phyloP scores from a whole-genome alignment of 768 basidiomycete genomes.

The Cyclocybe aegerita region DNA sequence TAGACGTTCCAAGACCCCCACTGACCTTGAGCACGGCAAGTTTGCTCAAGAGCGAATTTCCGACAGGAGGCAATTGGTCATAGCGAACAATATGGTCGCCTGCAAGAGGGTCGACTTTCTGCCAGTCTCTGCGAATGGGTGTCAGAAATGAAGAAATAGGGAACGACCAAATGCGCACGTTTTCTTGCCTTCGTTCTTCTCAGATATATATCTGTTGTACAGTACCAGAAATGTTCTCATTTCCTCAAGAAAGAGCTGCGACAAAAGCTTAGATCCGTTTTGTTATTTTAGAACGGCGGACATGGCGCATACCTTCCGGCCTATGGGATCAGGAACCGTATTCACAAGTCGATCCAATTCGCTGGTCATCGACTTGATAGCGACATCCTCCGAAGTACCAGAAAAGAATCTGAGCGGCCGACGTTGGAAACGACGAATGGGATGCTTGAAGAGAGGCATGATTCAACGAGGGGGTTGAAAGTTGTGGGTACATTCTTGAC shows the following conservation, averaged over 20 bases:
- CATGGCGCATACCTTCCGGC: slow-evolving; percentile 50
- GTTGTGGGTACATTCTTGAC: too few species aligned
- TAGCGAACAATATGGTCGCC: slow-evolving; percentile 73
- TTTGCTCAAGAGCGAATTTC: slow-evolving; percentile 64
- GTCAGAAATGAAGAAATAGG: slow-evolving; percentile 68
- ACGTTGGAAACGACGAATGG: slow-evolving; percentile 34
- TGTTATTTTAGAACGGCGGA: not conserved
- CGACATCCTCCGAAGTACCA: slow-evolving; percentile 43
- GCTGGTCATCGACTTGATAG: slow-evolving; percentile 60
- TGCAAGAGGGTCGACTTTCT: slow-evolving; percentile 67
- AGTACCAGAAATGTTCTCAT: slow-evolving; percentile 86
- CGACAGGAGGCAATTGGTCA: slow-evolving; percentile 52
- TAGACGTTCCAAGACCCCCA: slow-evolving; percentile 84
- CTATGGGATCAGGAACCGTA: slow-evolving; percentile 52
- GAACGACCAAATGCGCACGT: slow-evolving; percentile 50
- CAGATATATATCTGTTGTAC: slow-evolving; percentile 76
- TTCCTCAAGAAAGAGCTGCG: slow-evolving; percentile 66
- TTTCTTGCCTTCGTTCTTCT: slow-evolving; percentile 65
- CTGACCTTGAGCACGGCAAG: slow-evolving; percentile 87
- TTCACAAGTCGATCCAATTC: slow-evolving; percentile 69
- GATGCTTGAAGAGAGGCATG: slow-evolving; percentile 39
- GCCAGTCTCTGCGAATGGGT: slow-evolving; percentile 55
- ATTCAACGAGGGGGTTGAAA: not conserved
- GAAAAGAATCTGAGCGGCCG: slow-evolving; percentile 40
- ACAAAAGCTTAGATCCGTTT: slow-evolving; percentile 12